Base-by-base conservation (phyloP, 345 rosid genomes). In the Viola odorata region DNA sequence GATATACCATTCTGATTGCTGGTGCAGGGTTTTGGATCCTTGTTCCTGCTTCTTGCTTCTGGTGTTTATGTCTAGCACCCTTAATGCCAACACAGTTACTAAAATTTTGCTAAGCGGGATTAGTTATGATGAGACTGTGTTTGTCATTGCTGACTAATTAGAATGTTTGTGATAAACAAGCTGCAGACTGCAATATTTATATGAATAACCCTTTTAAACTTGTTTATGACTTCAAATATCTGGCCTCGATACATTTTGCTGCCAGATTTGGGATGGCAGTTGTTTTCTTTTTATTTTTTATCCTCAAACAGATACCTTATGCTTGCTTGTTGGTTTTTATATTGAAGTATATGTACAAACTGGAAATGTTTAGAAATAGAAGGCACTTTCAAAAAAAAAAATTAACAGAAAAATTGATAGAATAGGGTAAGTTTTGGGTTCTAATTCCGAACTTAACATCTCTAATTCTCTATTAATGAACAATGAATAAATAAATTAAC, bases 1-100 rank as follows among this genome's bases (percentile, higher is more conserved):
- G 32, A 23, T 23, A 23, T 23, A 23, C 32, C 1, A 23, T 23
- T 2, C 2, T 23, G 32, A 23, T 23, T 23, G 32, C 32, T 23
- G 32, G 32, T 23, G 77, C 91, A 92, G 98, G 98, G 98, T 32
- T 92, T 92, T 32, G 98, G 98, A 13, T 85, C 96, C 16, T 81
- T 92, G 77, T 92, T 92, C 77, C 62, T 92, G 79, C 84, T 92
- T 39, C 94, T 94, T 63, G 83, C 97, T 59, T 80, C 87, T 5
- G 97, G 97, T 44, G 78, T 90, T 73, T 94, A 94, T 68, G 97
- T 94, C 53, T 94, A 63, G 50, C 74, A 76, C 73, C 55, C 55
- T 4, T 23, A 23, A 54, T 37, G 17, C 37, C 50, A 8, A 57
- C 39, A 64, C 57, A 32, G 38, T 50, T 59, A 23, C 23, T 38